Base-by-base conservation (phyloP, 768 basidiomycete species). In the Gloeophyllum trabeum region DNA sequence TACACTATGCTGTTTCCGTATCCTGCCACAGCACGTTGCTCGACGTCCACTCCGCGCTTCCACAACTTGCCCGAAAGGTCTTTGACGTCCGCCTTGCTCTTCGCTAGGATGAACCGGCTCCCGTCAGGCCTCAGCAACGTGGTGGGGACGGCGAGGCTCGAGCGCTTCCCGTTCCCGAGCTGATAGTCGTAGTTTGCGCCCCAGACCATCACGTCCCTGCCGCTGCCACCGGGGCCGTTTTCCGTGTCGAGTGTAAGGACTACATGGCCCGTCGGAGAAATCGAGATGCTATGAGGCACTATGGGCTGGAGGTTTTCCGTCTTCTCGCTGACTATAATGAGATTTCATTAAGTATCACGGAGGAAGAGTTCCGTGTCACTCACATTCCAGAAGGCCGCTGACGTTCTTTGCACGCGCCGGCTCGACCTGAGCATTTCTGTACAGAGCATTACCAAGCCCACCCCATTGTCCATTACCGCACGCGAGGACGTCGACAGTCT, bases 391-490 rank as follows among this genome's bases (percentile, higher is more conserved):
- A 20, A 94, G 63, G 7, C 88, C 87, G 53, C 87, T 90, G 44
- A 94, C 68, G 35, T 75, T 77, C 60, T 79, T 90, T 2, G 83
- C 81, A 43, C 78, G 77, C 1, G 75, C 65, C 2, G 88, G 91
- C 25, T 64, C 65, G 35, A 77, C 71, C 52, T 85, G 84, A 0
- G 78, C 77, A 43, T 73, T 87, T 51, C 73, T 84, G 62, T 73
- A 89, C 14, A 63, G 50, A 0, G 65, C 71, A 46, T 71, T 83
- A 3, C 84, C 86, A 7, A 89, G 66, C 13, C 81, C 82, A 13
- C 91, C 88, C 59, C 73, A 83, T 54, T 87, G 79, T 1, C 90
- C 91, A 54, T 87, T 86, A 2, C 90, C 89, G 51, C 81, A 82
- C 45, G 83, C 75, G 22, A 92, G 69, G 2, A 91, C 48, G 47